Percentiles rank a stretch among this genome's conserved stretches.
Conservation (phyloP, 1,284 basidiomycete genomes). For the Entoloma clypeatum region DNA sequence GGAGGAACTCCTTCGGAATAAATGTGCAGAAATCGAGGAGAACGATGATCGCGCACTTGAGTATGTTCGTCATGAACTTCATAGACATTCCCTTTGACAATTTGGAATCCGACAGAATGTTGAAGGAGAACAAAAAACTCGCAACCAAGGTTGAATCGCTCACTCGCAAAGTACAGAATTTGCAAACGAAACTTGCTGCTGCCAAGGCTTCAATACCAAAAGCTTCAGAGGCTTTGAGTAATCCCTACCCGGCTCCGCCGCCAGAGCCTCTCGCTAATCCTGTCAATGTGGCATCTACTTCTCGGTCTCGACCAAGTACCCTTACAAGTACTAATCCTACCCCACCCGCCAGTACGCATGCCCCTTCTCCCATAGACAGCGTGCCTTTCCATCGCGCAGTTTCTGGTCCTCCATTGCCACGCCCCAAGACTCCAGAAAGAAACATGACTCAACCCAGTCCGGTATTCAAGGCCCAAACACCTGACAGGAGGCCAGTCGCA, state of each 20-base stretch:
- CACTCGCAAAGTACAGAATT: constrained; percentile 62
- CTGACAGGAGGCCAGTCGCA: constrained; percentile 32
- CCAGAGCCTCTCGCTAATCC: constrained; percentile 20
- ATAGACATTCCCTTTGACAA: too few species aligned
- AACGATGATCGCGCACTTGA: constrained; percentile 76
- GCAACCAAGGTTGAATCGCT: constrained; percentile 62
- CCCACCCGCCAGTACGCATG: constrained; percentile 10
- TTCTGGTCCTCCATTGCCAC: constrained; percentile 39
- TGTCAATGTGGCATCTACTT: constrained; percentile 15
- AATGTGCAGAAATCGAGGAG: constrained; percentile 76
- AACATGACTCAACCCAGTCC: constrained; percentile 31
- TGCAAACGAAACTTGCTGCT: constrained; percentile 62
- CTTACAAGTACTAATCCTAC: constrained; percentile 7
- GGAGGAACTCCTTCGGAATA: constrained; percentile 62
- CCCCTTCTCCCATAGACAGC: constrained; percentile 8
- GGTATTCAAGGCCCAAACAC: constrained; percentile 48
- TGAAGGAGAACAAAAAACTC: constrained; percentile 77
- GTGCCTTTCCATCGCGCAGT: constrained; percentile 29
- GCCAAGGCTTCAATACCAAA: constrained; percentile 39
- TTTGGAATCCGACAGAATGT: constrained; percentile 52
- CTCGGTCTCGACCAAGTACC: constrained; percentile 10
- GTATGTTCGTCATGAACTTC: too few species aligned
- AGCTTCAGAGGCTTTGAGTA: constrained; percentile 6
- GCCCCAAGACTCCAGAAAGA: constrained; percentile 54
- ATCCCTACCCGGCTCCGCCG: constrained; percentile 2